Evolutionary conservation across 2,329 filamentous ascomycete species (phyloP).

Genomic region (Neoarthrinium moseri): DNA sequence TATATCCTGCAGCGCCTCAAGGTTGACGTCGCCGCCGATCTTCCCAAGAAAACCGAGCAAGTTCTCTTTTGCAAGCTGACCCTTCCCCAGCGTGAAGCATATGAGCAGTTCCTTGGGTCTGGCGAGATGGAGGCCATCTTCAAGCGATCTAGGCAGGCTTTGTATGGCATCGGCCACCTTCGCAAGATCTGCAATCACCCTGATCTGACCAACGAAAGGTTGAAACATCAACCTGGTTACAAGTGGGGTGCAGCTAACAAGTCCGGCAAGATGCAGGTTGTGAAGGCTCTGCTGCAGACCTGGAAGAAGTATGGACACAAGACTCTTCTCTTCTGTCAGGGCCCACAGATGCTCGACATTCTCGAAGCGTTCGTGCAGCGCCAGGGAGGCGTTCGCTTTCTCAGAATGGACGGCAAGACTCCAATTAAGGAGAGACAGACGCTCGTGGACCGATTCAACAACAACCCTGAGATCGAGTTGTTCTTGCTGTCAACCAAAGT

Average conservation of each 20-base stretch:
- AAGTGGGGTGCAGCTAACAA: conserved; percentile 75
- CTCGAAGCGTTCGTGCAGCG: conserved; percentile 75
- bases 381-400: conserved; percentile 69
- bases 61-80: conserved; percentile 96
- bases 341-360: conserved; percentile 93
- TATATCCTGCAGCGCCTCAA: conserved; percentile 93
- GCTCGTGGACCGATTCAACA: conserved; percentile 93
- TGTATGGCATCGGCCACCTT: conserved; percentile 88
- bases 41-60: conserved; percentile 94
- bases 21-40: conserved; percentile 86
- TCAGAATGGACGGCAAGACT: conserved; percentile 93
- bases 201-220: conserved; percentile 70
- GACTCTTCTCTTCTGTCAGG: conserved; percentile 88
- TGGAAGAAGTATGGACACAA: conserved; percentile 94
- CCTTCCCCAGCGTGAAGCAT: conserved; percentile 72
- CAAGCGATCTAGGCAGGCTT: conserved; percentile 69
- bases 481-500: conserved; percentile 96
- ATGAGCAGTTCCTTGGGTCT: conserved; percentile 77
- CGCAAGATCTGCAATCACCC: conserved; percentile 98
- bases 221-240: conserved; percentile 60
- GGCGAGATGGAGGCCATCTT: conserved; percentile 84
- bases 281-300: conserved; percentile 80
- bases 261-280: conserved; percentile 95
- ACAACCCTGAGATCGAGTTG: conserved; percentile 72
- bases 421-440: conserved; percentile 83